These are phyloP conservation scores for Phytophthora crassamura DNA, from an alignment of 352 stramenopile genomes.

Conservation along the genomic window DNA sequence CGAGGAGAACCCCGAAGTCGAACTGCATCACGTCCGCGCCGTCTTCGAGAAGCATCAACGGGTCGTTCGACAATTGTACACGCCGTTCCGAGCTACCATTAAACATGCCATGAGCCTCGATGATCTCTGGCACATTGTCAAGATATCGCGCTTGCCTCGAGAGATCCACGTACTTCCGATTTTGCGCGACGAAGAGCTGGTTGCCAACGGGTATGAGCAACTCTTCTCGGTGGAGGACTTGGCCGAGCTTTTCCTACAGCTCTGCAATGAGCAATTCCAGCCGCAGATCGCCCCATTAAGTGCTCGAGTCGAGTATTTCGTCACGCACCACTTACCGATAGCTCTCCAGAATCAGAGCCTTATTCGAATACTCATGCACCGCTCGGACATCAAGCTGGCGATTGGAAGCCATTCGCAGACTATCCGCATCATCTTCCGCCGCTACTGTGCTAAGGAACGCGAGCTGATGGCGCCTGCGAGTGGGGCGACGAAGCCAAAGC, in stretches of 20 bases:
- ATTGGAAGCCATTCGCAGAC: slow-evolving; percentile 63
- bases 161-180: slow-evolving; percentile 67
- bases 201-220: slow-evolving; percentile 52
- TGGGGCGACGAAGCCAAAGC: slow-evolving; percentile 25
- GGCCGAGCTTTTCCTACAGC: slow-evolving; percentile 64
- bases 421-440: slow-evolving; percentile 75
- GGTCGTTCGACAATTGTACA: slow-evolving; percentile 67
- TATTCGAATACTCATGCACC: slow-evolving; percentile 64
- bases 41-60: slow-evolving; percentile 63
- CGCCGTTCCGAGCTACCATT: slow-evolving; percentile 42
- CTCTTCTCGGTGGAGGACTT: slow-evolving; percentile 70
- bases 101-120: slow-evolving; percentile 64
- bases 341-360: slow-evolving; percentile 60
- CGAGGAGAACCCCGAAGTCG: slow-evolving; percentile 55
- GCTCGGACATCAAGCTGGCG: slow-evolving; percentile 56
- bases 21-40: slow-evolving; percentile 49
- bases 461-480: slow-evolving; percentile 35
- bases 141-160: slow-evolving; percentile 59
- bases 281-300: slow-evolving; percentile 57
- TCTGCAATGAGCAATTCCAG: slow-evolving; percentile 85
- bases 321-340: slow-evolving; percentile 55
- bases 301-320: slow-evolving; percentile 68
- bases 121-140: slow-evolving; percentile 76
- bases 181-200: slow-evolving; percentile 62
- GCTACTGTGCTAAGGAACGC: slow-evolving; percentile 74